phyloP scores from a whole-genome alignment of 2,329 filamentous ascomycete genomes.

The Emergomyces pasteurianus region DNA sequence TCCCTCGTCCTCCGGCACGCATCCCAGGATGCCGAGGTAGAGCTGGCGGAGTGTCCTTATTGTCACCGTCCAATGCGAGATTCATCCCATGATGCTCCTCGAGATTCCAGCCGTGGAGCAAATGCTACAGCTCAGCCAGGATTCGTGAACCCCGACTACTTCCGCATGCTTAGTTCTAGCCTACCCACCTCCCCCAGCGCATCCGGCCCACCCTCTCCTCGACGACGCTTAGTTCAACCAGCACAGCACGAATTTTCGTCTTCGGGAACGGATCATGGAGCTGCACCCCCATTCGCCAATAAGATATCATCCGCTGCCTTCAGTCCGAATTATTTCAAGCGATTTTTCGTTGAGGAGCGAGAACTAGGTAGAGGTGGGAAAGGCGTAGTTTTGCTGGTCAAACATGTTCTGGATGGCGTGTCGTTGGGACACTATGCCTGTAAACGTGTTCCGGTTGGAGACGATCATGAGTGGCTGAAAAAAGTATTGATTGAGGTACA shows the following conservation, averaged over 20 bases:
- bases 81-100: conserved; percentile 27
- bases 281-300: conserved; percentile 34
- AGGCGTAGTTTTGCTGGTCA: conserved; percentile 86
- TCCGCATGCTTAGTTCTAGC: conserved; percentile 71
- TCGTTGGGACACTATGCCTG: conserved; percentile 85
- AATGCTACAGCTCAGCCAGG: conserved; percentile 37
- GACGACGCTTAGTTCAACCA: conserved; percentile 36
- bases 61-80: conserved; percentile 63
- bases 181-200: conserved; percentile 22
- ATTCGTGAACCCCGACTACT: conserved; percentile 87
- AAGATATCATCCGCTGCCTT: conserved; percentile 74
- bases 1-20: conserved; percentile 69
- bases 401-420: conserved; percentile 83
- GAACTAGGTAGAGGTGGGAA: conserved; percentile 85
- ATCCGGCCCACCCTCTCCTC: conserved; percentile 34
- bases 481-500: conserved; percentile 92
- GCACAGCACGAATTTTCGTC: conserved; percentile 23
- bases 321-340: conserved; percentile 82
- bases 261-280: conserved; percentile 11
- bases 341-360: conserved; percentile 81
- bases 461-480: conserved; percentile 90
- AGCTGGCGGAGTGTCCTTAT: conserved; percentile 68
- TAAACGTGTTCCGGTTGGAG: conserved; percentile 89
- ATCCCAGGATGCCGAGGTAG: conserved; percentile 38
- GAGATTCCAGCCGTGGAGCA: conserved; percentile 21